phyloP scores from a whole-genome alignment of 2,329 filamentous ascomycete species.

The Pseudocercospora cruenta region DNA sequence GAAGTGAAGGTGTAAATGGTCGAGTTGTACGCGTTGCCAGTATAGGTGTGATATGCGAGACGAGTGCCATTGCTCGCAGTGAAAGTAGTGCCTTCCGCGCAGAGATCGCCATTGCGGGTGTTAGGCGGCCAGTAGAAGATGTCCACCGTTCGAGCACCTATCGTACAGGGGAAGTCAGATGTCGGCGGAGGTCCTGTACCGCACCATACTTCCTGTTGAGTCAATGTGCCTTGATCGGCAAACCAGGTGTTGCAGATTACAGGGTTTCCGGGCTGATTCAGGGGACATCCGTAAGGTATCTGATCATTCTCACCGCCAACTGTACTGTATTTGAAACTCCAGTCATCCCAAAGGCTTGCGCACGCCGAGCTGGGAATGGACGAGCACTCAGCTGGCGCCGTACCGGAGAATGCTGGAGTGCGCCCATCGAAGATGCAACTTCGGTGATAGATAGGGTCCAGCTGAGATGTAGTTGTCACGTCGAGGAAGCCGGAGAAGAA shows the following conservation, averaged over 20 bases:
- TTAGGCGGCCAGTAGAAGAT: not conserved
- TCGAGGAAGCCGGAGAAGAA: not conserved
- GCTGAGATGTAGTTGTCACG: not conserved
- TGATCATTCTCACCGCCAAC: not conserved
- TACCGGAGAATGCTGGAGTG: not conserved
- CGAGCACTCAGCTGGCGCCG: not conserved
- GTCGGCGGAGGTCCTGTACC: not conserved
- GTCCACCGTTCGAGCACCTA: not conserved
- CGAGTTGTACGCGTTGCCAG: not conserved
- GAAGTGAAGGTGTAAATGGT: not conserved
- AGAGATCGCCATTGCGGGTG: not conserved
- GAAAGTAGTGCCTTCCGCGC: not conserved
- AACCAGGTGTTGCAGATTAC: not conserved
- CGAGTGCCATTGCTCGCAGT: not conserved
- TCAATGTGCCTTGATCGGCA: not conserved
- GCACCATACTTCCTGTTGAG: not conserved
- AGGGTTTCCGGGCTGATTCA: not conserved
- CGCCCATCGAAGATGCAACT: not conserved
- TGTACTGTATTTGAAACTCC: not conserved
- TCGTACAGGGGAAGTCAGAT: not conserved
- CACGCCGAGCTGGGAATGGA: not conserved
- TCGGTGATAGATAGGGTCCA: not conserved
- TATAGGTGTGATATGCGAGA: not conserved
- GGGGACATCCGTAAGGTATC: not conserved
- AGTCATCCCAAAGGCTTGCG: not conserved